Evolutionary conservation across 495 filamentous ascomycete species (phyloP), one percentile per base, ranked within the genome.

Genomic region (Hypoxylon crocopeplum): DNA sequence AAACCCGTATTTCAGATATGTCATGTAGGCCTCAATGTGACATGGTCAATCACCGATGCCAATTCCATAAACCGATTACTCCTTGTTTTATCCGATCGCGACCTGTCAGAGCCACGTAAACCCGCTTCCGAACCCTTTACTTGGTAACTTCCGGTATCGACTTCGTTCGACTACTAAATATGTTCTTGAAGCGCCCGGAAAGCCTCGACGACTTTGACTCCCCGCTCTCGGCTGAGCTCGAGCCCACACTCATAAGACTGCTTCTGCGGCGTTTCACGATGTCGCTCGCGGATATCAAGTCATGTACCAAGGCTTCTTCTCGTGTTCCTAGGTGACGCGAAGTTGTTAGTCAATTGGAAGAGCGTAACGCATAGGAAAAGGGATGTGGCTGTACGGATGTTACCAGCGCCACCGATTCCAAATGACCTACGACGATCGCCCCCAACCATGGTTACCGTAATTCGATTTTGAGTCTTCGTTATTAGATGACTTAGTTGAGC

Each of bases 1-100:
- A 71, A 92, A 92, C 62, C 80, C 82, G 1, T 88, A 87, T 59
- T 93, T 92, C 62, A 73, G 81, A 69, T 92, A 91, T 60, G 84
- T 86, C 19, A 64, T 64, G 61, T 64, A 64, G 11, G 25, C 21
- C 11, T 15, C 15, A 56, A 39, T 29, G 42, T 29, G 8, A 32
- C 16, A 46, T 48, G 20, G 13, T 20, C n/a, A 6, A 49, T 40
- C 21, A 54, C 30, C 20, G 21, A 38, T 22, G 11, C n/a, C 13
- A 12, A 47, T 12, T 33, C 16, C 17, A 2, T 41, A n/a, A n/a
- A n/a, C n/a, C n/a, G n/a, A n/a, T n/a, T n/a, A n/a, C n/a, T n/a
- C n/a, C n/a, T n/a, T n/a, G n/a, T n/a, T n/a, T n/a, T n/a, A n/a
- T n/a, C n/a, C n/a, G n/a, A n/a, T n/a, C n/a, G n/a, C n/a, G n/a